These are phyloP conservation scores for Gossypium longicalyx DNA, from an alignment of 345 rosid genomes.

Conservation along the genomic window DNA sequence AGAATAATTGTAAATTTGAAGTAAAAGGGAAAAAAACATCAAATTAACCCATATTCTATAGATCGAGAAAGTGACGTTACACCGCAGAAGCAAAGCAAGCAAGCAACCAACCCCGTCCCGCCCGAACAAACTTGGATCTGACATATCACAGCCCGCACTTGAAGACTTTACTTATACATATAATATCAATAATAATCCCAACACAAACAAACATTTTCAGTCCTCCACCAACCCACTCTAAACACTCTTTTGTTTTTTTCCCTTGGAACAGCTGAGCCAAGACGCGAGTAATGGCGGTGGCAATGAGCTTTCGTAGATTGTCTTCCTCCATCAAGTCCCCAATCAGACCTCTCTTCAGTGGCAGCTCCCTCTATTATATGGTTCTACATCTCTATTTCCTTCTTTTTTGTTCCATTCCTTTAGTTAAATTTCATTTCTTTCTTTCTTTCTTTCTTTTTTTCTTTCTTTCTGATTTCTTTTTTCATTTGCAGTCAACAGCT, in stretches of 20 bases:
- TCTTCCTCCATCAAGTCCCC: slow-evolving; percentile 45
- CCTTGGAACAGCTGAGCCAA: not conserved
- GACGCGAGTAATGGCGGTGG: slow-evolving; percentile 28
- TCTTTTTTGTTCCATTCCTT: not conserved
- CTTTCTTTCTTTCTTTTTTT: not conserved
- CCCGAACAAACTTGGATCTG: not conserved
- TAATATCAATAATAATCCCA: not conserved
- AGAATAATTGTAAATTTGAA: too few relatives aligned
- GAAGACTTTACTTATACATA: too few relatives aligned
- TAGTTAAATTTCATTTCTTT: not conserved
- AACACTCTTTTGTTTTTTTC: not conserved
- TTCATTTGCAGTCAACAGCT: slow-evolving; percentile 57
- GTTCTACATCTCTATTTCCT: slow-evolving; percentile 24
- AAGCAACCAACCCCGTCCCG: not conserved
- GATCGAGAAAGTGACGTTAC: not conserved
- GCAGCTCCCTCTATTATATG: slow-evolving; percentile 41
- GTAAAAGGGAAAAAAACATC: too few relatives aligned
- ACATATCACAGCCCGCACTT: not conserved
- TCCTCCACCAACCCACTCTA: slow-evolving; percentile 14
- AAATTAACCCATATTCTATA: too few relatives aligned
- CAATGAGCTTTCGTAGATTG: slow-evolving; percentile 65
- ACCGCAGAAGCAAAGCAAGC: not conserved
- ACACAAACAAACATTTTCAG: not conserved
- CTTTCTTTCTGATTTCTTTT: not conserved
- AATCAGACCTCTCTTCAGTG: slow-evolving; percentile 30